Evolutionary conservation across 2,329 filamentous ascomycete species (phyloP).

Genomic region (Zalaria obscura): DNA sequence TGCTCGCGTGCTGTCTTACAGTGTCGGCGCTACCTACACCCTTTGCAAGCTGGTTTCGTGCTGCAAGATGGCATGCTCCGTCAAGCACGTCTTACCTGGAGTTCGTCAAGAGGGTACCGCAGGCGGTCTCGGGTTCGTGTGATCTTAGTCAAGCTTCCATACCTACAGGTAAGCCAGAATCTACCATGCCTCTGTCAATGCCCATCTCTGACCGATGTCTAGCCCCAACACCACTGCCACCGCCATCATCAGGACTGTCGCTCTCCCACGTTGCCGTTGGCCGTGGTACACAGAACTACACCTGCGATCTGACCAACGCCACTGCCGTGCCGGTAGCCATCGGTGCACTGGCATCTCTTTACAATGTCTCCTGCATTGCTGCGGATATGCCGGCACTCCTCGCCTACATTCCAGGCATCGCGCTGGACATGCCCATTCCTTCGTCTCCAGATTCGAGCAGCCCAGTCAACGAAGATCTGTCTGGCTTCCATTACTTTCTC

Average conservation of each 20-base stretch:
- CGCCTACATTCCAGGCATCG: slow-evolving; percentile 47
- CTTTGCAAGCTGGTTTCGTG: slow-evolving; percentile 1
- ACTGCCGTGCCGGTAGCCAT: slow-evolving; percentile 47
- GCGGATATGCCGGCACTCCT: slow-evolving; percentile 55
- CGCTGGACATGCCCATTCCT: slow-evolving; percentile 51
- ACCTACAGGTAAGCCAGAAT: slow-evolving; percentile 8
- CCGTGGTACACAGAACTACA: slow-evolving; percentile 89
- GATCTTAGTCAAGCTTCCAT: slow-evolving; percentile 3
- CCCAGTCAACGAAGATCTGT: slow-evolving; percentile 47
- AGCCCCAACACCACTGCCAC: slow-evolving; percentile 38
- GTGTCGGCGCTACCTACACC: not conserved
- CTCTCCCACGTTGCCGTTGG: slow-evolving; percentile 73
- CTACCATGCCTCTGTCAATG: not conserved
- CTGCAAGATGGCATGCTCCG: not conserved
- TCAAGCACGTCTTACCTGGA: not conserved
- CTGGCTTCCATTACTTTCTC: slow-evolving; percentile 72
- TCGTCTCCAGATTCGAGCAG: slow-evolving; percentile 21
- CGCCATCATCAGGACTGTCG: slow-evolving; percentile 43
- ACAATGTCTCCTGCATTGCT: slow-evolving; percentile 73
- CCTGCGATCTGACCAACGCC: slow-evolving; percentile 47
- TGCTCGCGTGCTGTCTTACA: not conserved
- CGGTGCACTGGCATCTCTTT: slow-evolving; percentile 73
- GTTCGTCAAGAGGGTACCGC: not conserved
- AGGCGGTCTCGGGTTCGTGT: not conserved
- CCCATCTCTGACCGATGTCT: not conserved